Evolutionary conservation across 345 rosid species (phyloP), one percentile per base, ranked within the genome.

Genomic region (Dipteronia sinensis): DNA sequence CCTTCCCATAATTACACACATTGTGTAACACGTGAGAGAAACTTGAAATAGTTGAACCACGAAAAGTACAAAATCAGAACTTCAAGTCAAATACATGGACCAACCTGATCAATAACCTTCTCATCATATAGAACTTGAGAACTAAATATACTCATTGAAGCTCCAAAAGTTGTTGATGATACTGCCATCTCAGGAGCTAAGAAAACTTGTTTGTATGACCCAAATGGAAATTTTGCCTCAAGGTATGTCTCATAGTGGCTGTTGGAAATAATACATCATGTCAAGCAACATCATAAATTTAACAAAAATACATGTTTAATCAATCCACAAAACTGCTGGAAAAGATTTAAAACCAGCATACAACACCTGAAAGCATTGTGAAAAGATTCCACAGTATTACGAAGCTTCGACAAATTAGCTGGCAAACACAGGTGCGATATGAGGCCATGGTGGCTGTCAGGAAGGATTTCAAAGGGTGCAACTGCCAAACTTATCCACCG

Each of bases 171-270:
- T 20, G 89, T 80, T 2, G 98, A 90, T 42, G 91, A 91, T 72
- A 94, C 85, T 47, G 85, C 92, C 92, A 96, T 83, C 83, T 94
- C 98, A 71, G 98, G 97, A 82, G 97, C 88, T 73, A 96, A 67
- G 79, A 94, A 96, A 61, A 92, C 89, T 88, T 92, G 99, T 76
- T 95, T 96, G 83, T 96, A 94, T 67, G 93, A 89, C 25, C 95
- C 97, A 88, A 92, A 96, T 62, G 99, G 98, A 83, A 96, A 96
- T 69, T 90, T 90, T 51, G 91, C 88, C 62, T 90, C 90, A 78
- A 96, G 95, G 78, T 96, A 96, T 64, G 90, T 90, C 86, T 96
- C 99, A 82, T 89, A 96, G 83, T 92, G 88, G 81, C 99, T 96
- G 90, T 73, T 74, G 47, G 87, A 83, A 80, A 58, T 56, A 79